A percentile compares a stretch with the other conserved stretches of the same genome.
These are phyloP conservation scores for Paramecium primaurelia DNA, from an alignment of 73 alveolate species.

Conservation along the genomic window DNA sequence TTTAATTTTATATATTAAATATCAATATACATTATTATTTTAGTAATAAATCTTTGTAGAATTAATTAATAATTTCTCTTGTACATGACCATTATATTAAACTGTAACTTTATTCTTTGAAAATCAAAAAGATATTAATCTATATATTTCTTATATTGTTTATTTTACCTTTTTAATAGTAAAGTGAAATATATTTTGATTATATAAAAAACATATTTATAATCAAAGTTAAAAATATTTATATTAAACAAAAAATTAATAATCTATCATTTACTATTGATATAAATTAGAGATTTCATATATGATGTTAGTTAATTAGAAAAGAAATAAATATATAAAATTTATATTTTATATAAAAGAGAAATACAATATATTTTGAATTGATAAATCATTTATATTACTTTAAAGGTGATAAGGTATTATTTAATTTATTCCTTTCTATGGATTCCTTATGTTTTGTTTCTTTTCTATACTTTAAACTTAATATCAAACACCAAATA, in stretches of 20 bases:
- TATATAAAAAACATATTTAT: too few relatives aligned
- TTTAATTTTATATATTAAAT: background rate
- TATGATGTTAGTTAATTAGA: too few relatives aligned
- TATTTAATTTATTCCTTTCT: background rate
- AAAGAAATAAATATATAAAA: too few relatives aligned
- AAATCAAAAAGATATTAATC: too few relatives aligned
- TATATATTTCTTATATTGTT: too few relatives aligned
- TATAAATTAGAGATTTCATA: background rate
- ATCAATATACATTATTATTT: background rate
- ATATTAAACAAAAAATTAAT: too few relatives aligned
- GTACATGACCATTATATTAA: background rate
- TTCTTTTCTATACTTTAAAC: conserved; percentile 16
- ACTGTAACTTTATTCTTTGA: background rate
- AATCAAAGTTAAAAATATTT: too few relatives aligned
- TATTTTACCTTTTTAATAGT: too few relatives aligned
- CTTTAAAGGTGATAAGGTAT: background rate
- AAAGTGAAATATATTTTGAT: too few relatives aligned
- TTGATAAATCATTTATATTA: background rate
- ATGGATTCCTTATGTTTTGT: background rate
- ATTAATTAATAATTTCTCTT: background rate
- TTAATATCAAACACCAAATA: conserved; percentile 13
- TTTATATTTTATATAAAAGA: background rate
- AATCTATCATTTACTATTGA: background rate
- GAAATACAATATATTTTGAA: background rate
- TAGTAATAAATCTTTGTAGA: background rate